phyloP scores from a whole-genome alignment of 306 rosid genomes.

The Astragalus membranaceus region DNA sequence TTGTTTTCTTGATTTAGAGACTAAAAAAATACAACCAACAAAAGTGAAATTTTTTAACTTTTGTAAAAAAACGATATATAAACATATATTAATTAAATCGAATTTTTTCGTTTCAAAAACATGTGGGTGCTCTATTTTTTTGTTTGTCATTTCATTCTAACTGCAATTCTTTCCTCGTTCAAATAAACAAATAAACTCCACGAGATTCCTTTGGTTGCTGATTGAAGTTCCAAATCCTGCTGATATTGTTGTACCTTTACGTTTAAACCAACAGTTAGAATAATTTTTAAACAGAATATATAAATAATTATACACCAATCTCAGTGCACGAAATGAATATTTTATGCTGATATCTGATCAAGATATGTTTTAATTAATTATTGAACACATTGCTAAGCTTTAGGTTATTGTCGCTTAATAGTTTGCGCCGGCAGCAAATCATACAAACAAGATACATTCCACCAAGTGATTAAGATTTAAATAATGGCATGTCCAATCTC shows the following conservation, averaged over 20 bases:
- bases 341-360: constrained; percentile 11
- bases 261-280: constrained; percentile 23
- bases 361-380: constrained; percentile 7
- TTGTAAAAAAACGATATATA: too few species aligned
- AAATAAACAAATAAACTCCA: constrained; percentile 37
- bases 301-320: constrained; percentile 24
- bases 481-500: constrained; percentile 30
- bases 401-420: constrained; percentile 29
- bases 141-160: constrained; percentile 27
- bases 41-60: too few species aligned
- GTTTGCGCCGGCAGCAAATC: constrained; percentile 43
- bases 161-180: constrained; percentile 27
- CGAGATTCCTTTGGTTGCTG: constrained; percentile 36
- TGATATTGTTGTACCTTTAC: constrained; percentile 35
- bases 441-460: constrained; percentile 25
- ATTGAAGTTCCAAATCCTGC: constrained; percentile 28
- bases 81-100: neutral
- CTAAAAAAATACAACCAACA: too few species aligned
- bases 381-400: constrained; percentile 19
- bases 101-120: neutral
- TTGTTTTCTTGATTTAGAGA: too few species aligned
- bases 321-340: constrained; percentile 24
- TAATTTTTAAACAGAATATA: neutral
- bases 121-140: neutral
- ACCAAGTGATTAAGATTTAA: constrained; percentile 22